Base-by-base conservation (phyloP, 176 grass and related monocot genomes). In the Lolium multiflorum region DNA sequence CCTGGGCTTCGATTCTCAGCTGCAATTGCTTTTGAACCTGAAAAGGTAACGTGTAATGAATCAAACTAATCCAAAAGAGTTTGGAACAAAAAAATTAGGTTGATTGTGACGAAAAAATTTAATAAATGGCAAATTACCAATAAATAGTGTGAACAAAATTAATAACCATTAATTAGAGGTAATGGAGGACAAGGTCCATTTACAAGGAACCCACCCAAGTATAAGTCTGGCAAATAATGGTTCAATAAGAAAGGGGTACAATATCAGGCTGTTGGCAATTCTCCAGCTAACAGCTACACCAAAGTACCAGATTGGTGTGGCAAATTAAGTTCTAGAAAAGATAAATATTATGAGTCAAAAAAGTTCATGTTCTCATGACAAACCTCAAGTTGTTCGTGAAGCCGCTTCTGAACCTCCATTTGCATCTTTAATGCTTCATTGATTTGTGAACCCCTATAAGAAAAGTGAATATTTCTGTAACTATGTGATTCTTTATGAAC, bases 371-470 rank as follows among this genome's bases (percentile, higher is more conserved):
- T 80, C 67, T 57, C 20, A 64, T 54, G 58, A 76, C 77, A 85
- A 79, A 98, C 96, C 96, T 98, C 96, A 0, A 98, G 96, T 68
- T 98, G 96, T 79, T 98, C 96, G 75, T 94, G 91, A 28, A 98
- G 90, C 56, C 96, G 90, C 84, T 98, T 98, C 78, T 98, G 96
- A 71, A 98, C 96, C 69, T 98, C 96, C 90, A 94, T 98, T 92
- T 98, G 96, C 93, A 98, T 92, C 76, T 98, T 98, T 35, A 96
- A 41, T 71, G 93, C 84, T 86, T 98, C 93, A 55, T 83, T 94
- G 56, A 94, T 89, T 84, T 98, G 92, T 83, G 90, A 74, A 80
- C 92, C 92, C 84, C 93, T 98, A 88, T 70, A 91, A 91, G n/a
- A 80, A 15, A 72, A 78, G 77, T 35, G 56, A 88, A 76, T 61